phyloP scores from a whole-genome alignment of 2,329 filamentous ascomycete species.

The Raffaelea ambrosiae region DNA sequence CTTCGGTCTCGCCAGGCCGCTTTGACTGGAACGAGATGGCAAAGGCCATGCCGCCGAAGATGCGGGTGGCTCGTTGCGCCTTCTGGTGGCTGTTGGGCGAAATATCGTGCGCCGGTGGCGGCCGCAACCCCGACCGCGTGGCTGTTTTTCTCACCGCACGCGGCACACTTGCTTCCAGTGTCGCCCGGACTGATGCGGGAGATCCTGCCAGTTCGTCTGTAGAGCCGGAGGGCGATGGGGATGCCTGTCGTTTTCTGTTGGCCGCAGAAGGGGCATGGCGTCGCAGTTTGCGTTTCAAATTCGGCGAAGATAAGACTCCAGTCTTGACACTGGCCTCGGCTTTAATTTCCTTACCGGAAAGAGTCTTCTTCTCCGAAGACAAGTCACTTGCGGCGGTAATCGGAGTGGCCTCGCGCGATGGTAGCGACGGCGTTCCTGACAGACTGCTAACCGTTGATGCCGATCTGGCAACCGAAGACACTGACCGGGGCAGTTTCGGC shows the following conservation, averaged over 20 bases:
- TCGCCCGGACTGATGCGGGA: conserved; percentile 13
- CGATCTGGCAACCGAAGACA: conserved; percentile 6
- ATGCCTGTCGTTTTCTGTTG: conserved; percentile 8
- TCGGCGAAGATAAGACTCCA: too few species aligned
- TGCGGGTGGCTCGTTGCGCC: too few species aligned
- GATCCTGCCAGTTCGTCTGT: conserved; percentile 40
- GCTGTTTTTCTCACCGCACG: too few species aligned
- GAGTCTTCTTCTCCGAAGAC: conserved; percentile 2
- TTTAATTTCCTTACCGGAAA: too few species aligned
- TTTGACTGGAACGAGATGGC: conserved; percentile 63
- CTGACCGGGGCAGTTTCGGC: background rate
- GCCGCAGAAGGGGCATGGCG: too few species aligned
- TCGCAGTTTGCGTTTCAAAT: too few species aligned
- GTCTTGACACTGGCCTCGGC: too few species aligned
- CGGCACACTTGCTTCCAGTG: too few species aligned
- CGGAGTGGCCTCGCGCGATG: conserved; percentile 8
- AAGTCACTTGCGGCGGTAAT: conserved; percentile 9
- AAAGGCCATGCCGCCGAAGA: conserved; percentile 81
- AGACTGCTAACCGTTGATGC: conserved; percentile 32
- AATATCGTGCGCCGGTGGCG: too few species aligned
- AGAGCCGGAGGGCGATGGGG: conserved; percentile 23
- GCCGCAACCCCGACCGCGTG: too few species aligned
- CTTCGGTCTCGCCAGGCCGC: conserved; percentile 41
- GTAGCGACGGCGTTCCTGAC: conserved; percentile 26
- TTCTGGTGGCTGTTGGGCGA: too few species aligned